Evolutionary conservation across 1,139 yeast species (phyloP).

Genomic region (Yamadazyma triangularis): DNA sequence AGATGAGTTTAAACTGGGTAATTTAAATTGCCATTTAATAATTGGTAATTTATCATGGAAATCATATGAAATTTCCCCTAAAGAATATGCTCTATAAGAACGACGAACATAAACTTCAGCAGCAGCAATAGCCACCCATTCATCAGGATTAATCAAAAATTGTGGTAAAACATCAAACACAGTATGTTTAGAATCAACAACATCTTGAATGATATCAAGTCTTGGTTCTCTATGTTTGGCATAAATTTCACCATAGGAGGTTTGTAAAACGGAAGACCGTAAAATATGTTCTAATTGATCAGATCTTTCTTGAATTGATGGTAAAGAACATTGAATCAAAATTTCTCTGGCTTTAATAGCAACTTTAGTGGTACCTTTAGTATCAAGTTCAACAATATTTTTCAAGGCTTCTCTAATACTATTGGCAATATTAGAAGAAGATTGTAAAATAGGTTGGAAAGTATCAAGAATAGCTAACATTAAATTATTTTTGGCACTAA

Average conservation of each 20-base stretch:
- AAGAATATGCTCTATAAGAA: constrained; percentile 93
- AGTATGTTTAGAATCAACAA: constrained; percentile 91
- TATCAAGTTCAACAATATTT: constrained; percentile 79
- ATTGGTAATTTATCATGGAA: constrained; percentile 61
- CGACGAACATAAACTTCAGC: constrained; percentile 95
- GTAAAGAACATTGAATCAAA: constrained; percentile 91
- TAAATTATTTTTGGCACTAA: constrained; percentile 88
- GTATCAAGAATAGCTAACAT: constrained; percentile 78
- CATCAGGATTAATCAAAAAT: constrained; percentile 78
- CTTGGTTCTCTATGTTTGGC: constrained; percentile 81
- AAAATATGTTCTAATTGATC: constrained; percentile 96
- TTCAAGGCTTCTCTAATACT: constrained; percentile 69
- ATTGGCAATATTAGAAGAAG: constrained; percentile 63
- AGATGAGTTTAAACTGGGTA: constrained; percentile 67
- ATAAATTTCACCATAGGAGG: constrained; percentile 79
- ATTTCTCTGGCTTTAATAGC: constrained; percentile 94
- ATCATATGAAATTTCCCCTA: constrained; percentile 68
- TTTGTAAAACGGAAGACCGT: constrained; percentile 82
- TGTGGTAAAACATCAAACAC: constrained; percentile 94
- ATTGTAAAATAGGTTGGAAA: constrained; percentile 72
- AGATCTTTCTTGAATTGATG: constrained; percentile 92
- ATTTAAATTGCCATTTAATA: constrained; percentile 85
- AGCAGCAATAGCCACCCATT: constrained; percentile 91
- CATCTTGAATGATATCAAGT: constrained; percentile 75
- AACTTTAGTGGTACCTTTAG: constrained; percentile 88